Evolutionary conservation across 2,329 filamentous ascomycete species (phyloP), one percentile per base, ranked within the genome.

Genomic region (Penicillium frequentans): DNA sequence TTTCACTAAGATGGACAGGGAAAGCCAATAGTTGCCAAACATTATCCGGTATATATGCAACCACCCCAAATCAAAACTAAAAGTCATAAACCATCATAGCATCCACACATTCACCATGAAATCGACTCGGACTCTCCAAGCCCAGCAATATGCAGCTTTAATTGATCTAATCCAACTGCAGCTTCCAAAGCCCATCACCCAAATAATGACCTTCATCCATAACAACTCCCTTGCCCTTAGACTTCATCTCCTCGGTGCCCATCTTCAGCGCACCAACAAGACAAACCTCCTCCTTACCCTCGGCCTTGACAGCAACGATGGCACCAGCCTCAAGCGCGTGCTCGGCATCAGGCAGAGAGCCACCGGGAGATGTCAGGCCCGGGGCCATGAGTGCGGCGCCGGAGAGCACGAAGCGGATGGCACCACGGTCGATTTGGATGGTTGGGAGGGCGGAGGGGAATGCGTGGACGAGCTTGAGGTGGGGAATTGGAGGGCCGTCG

Each of bases 321-420:
- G 91, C 86, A 0, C 93, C 95, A 70, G 89, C 87, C 63, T 85
- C 83, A 63, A 97, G 73, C 73, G 95, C 91, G 52, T 77, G 62
- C 56, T 80, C 77, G 1, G 73, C 69, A 60, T 84, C 78, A 0
- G 95, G 95, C 68, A 99, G 76, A 48, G 90, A 76, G 0, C 95
- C 95, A 0, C 95, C 95, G 0, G 86, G 77, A 21, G 87, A 91
- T 27, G 95, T 99, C 66, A 99, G 76, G 0, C 95, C 95, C 0
- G 95, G 95, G 1, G 92, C 93, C 95, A 99, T 99, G 61, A 99
- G 87, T 14, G 93, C 91, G 1, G 95, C 95, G 45, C 95, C 95
- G 1, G 87, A 90, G 1, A 99, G 85, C 26, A 99, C 93, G 78
- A 99, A 99, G 59, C 95, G 90, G 70, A 99, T 98, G 5, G 95